phyloP scores from a whole-genome alignment of 495 filamentous ascomycete genomes.

The Baudoinia panamericana region DNA sequence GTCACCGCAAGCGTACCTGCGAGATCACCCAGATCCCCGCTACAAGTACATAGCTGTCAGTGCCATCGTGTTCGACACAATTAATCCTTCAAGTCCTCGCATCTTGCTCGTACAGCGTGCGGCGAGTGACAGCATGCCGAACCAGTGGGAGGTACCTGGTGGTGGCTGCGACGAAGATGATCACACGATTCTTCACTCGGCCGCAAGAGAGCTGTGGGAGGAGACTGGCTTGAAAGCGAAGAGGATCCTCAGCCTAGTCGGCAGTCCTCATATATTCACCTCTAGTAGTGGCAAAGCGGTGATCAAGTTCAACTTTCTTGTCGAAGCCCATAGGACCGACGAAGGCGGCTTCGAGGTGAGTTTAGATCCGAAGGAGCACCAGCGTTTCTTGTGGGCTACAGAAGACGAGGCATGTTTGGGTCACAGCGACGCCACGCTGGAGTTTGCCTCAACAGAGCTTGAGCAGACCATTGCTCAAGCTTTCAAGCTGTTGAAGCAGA shows the following conservation, averaged over 20 bases:
- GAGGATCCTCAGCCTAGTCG: conserved; percentile 34
- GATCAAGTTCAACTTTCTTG: conserved; percentile 32
- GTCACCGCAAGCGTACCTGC: no score
- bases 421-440: neutral
- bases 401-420: conserved; percentile 25
- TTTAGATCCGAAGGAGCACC: conserved; percentile 28
- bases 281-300: conserved; percentile 14
- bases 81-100: no score
- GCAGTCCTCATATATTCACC: conserved; percentile 3
- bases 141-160: conserved; percentile 47
- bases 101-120: conserved; percentile 45
- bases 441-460: conserved; percentile 2
- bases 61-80: no score
- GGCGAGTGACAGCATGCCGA: conserved; percentile 34
- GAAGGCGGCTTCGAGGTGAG: no score
- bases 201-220: conserved; percentile 44
- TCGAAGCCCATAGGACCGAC: conserved; percentile 19
- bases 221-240: conserved; percentile 44
- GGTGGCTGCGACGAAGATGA: conserved; percentile 40
- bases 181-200: conserved; percentile 39
- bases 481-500: neutral
- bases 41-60: no score
- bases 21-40: no score
- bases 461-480: neutral
- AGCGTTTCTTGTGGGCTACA: conserved; percentile 24